Conservation (phyloP, 495 filamentous ascomycete species). For the Apiosordaria backusii region DNA sequence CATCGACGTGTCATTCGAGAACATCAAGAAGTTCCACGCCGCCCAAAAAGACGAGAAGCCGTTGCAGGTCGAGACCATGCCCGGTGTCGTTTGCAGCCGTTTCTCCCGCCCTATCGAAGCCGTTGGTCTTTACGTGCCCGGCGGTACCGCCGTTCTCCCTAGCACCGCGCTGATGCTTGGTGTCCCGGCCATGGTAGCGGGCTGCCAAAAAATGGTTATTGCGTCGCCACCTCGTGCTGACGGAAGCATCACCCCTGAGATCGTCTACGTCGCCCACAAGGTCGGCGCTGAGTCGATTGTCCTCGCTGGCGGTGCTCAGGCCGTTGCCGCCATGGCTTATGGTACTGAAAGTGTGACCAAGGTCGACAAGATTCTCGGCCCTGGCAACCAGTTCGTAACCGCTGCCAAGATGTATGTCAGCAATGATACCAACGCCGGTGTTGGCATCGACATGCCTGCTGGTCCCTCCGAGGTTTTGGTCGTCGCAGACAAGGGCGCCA, state of each 20-base stretch:
- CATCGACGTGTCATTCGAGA: conserved; percentile 90
- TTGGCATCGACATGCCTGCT: conserved; percentile 97
- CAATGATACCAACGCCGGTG: conserved; percentile 91
- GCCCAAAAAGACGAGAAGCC: conserved; percentile 80
- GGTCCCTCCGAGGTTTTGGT: conserved; percentile 96
- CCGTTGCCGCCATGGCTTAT: conserved; percentile 85
- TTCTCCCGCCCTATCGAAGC: conserved; percentile 90
- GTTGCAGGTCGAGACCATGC: conserved; percentile 91
- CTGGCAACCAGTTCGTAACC: conserved; percentile 97
- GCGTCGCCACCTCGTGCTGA: conserved; percentile 88
- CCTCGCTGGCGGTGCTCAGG: conserved; percentile 91
- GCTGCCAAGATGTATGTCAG: conserved; percentile 96
- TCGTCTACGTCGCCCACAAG: conserved; percentile 97
- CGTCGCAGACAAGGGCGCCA: conserved; percentile 83
- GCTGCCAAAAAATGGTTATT: conserved; percentile 91
- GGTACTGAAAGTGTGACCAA: conserved; percentile 83
- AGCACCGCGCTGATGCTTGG: conserved; percentile 97
- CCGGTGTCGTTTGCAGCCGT: conserved; percentile 88
- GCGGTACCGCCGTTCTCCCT: conserved; percentile 91
- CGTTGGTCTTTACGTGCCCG: conserved; percentile 92
- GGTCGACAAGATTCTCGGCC: conserved; percentile 97
- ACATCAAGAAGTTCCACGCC: conserved; percentile 89
- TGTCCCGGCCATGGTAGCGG: conserved; percentile 94
- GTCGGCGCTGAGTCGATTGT: conserved; percentile 93
- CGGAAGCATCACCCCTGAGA: conserved; percentile 89